Percentiles rank a stretch among this genome's conserved stretches.
Conservation (phyloP, 2,329 filamentous ascomycete genomes). For the Uncinocarpus reesii region DNA sequence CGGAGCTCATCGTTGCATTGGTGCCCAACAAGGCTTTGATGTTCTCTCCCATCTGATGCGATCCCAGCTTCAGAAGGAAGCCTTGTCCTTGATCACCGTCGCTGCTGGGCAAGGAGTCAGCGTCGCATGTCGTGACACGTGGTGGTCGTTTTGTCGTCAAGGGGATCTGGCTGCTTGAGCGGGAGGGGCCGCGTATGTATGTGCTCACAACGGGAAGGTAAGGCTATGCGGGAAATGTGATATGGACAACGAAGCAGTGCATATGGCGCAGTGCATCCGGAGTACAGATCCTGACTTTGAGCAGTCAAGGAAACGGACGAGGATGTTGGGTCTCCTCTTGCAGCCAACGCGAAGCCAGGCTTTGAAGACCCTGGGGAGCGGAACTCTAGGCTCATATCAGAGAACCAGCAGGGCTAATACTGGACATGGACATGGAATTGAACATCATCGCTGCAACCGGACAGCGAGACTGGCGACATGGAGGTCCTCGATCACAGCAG, state of each 20-base stretch:
- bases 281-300: background rate
- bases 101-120: background rate
- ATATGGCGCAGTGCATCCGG: constrained; percentile 8
- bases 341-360: background rate
- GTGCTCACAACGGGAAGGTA: background rate
- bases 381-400: too few species aligned
- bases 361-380: too few species aligned
- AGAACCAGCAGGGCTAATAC: too few species aligned
- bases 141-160: background rate
- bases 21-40: constrained; percentile 5
- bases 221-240: constrained; percentile 4
- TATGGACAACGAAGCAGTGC: constrained; percentile 11
- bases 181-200: background rate
- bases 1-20: constrained; percentile 1
- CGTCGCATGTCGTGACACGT: constrained; percentile 10
- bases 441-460: background rate
- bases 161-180: background rate
- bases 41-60: background rate
- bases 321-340: background rate
- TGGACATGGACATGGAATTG: background rate
- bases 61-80: too few species aligned
- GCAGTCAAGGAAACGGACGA: background rate
- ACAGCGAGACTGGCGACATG: too few species aligned
- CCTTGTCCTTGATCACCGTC: too few species aligned
- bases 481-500: too few species aligned